Evolutionary conservation across 1,284 basidiomycete species (phyloP), one percentile per base, ranked within the genome.

Genomic region (Malassezia nana): DNA sequence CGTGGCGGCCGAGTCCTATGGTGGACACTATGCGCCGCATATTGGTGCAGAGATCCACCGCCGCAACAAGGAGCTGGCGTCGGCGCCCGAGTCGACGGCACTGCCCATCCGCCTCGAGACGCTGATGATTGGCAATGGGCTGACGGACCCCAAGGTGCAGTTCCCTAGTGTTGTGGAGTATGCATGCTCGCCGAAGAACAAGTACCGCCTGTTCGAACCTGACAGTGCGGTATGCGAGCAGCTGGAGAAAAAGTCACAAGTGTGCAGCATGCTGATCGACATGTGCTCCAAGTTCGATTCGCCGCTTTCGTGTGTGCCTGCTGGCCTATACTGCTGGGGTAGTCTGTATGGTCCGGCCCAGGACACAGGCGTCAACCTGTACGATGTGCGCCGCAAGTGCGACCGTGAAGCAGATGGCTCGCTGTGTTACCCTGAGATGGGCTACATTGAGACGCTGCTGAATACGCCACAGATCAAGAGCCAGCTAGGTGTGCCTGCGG

Each of bases 321-420:
- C 77, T 20, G 74, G 75, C 3, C 59, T 77, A 13, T 74, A 74
- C 58, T 74, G 71, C 69, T 79, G 77, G 77, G 75, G 74, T 31
- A 68, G 76, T 16, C 62, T 80, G 38, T 80, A 77, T 65, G 76
- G 76, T 25, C 76, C 77, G 18, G 76, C 80, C 35, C 79, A 81
- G 65, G 64, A 78, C 49, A 73, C 77, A 22, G 76, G 76, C 20
- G 62, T 75, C 54, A 79, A 79, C 71, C 75, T 79, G 28, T 92
- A 92, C 73, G 91, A 95, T 66, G 85, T 90, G 9, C 83, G 90
- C 53, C 79, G 76, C 59, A 79, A 78, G 58, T 95, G 91, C 67
- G 80, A 84, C 70, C 79, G 82, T 50, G 75, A 79, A 52, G 79
- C 81, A 73, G 83, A 87, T 63, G 83, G 83, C 20, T 77, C 66